These are phyloP conservation scores for Abrus precatorius DNA, from an alignment of 306 rosid species.

Conservation along the genomic window DNA sequence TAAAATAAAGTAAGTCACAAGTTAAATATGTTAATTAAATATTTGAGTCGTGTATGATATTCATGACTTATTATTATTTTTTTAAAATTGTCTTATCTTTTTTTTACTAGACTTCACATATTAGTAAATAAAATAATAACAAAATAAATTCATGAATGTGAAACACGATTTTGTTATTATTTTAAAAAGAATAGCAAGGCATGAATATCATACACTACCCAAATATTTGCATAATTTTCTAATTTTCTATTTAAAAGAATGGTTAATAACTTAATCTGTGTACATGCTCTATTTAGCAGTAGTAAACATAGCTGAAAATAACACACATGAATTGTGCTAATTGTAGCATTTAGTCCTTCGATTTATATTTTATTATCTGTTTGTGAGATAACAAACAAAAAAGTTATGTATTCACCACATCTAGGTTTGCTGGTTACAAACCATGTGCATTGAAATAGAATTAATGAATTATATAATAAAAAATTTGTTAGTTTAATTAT, in stretches of 20 bases:
- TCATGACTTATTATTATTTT: no score
- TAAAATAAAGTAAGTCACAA: no score
- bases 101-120: no score
- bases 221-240: background rate
- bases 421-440: conserved; percentile 26
- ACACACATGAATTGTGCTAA: background rate
- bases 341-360: background rate
- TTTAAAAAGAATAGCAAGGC: no score
- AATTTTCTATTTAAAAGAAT: no score
- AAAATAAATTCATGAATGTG: no score
- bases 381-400: background rate
- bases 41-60: no score
- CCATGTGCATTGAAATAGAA: conserved; percentile 39
- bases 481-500: conserved; percentile 6
- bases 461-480: background rate
- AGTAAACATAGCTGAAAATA: background rate
- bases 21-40: no score
- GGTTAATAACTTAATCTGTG: background rate
- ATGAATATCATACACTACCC: no score
- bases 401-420: conserved; percentile 28
- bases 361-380: background rate
- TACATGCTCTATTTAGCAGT: background rate
- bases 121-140: no score
- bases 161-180: no score
- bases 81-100: no score